phyloP scores from a whole-genome alignment of 495 filamentous ascomycete species.

The Thermothielavioides terrestris region DNA sequence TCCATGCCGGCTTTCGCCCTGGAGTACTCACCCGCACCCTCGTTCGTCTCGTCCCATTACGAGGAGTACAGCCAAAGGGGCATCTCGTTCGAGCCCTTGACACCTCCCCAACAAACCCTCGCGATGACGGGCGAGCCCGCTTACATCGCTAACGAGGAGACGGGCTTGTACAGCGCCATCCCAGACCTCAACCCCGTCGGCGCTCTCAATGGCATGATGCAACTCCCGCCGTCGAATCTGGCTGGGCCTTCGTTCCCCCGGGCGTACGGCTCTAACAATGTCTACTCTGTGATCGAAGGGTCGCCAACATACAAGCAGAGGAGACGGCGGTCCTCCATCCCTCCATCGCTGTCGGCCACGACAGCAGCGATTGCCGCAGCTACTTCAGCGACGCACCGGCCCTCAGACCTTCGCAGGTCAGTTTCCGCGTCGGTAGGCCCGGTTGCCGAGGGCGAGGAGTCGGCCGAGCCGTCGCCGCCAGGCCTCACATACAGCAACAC shows the following conservation, averaged over 20 bases:
- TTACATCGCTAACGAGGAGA: conserved; percentile 96
- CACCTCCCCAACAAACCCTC: conserved; percentile 81
- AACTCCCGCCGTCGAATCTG: conserved; percentile 80
- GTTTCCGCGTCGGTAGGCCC: conserved; percentile 85
- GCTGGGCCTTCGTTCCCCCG: conserved; percentile 68
- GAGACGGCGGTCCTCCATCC: conserved; percentile 82
- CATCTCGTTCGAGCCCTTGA: conserved; percentile 92
- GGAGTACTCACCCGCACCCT: conserved; percentile 96
- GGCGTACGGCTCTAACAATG: conserved; percentile 63
- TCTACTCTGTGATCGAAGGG: conserved; percentile 94
- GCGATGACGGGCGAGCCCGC: conserved; percentile 77
- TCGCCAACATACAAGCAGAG: conserved; percentile 98
- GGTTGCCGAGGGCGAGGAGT: conserved; percentile 67
- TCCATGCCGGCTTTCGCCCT: conserved; percentile 91
- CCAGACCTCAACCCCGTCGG: conserved; percentile 55
- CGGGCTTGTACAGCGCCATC: conserved; percentile 87
- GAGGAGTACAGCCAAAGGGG: conserved; percentile 97
- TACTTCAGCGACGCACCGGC: conserved; percentile 51
- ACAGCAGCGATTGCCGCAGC: conserved; percentile 51
- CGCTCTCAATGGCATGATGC: conserved; percentile 76
- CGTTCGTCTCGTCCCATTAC: conserved; percentile 92
- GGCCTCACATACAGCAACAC: conserved; percentile 58
- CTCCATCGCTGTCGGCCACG: conserved; percentile 59
- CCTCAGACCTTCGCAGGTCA: conserved; percentile 83
- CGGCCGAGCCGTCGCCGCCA: conserved; percentile 58